phyloP scores from a whole-genome alignment of 2,329 filamentous ascomycete genomes.

The Pseudopithomyces chartarum region DNA sequence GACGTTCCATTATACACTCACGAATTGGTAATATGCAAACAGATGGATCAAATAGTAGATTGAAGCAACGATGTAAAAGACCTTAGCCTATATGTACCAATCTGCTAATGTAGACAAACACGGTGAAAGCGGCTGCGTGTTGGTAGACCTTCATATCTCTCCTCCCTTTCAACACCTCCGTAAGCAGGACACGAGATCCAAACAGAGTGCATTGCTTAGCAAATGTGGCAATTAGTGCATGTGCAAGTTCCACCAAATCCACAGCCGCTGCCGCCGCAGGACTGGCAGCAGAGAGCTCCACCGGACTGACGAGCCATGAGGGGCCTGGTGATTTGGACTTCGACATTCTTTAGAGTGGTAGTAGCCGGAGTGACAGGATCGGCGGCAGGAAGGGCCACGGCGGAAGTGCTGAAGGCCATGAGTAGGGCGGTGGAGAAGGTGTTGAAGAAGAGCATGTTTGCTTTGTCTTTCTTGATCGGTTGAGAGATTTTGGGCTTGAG shows the following conservation, averaged over 20 bases:
- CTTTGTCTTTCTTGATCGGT: not conserved
- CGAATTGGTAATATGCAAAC: too few species aligned
- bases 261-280: not conserved
- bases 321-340: not conserved
- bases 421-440: not conserved
- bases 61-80: too few species aligned
- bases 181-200: too few species aligned
- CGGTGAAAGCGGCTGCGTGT: too few species aligned
- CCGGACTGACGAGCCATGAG: slow-evolving; percentile 1
- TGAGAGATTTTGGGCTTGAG: not conserved
- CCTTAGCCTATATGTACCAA: too few species aligned
- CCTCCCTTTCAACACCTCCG: too few species aligned
- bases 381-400: not conserved
- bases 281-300: not conserved
- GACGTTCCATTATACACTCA: too few species aligned
- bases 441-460: not conserved
- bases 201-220: not conserved
- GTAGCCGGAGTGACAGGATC: not conserved
- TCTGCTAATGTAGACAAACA: too few species aligned
- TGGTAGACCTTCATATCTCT: too few species aligned
- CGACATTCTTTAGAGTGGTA: not conserved
- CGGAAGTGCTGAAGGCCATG: not conserved
- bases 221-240: not conserved
- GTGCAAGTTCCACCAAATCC: not conserved
- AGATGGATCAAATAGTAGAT: too few species aligned